Evolutionary conservation across 306 rosid species (phyloP), one percentile per base, ranked within the genome.

Genomic region (Corylus americana): DNA sequence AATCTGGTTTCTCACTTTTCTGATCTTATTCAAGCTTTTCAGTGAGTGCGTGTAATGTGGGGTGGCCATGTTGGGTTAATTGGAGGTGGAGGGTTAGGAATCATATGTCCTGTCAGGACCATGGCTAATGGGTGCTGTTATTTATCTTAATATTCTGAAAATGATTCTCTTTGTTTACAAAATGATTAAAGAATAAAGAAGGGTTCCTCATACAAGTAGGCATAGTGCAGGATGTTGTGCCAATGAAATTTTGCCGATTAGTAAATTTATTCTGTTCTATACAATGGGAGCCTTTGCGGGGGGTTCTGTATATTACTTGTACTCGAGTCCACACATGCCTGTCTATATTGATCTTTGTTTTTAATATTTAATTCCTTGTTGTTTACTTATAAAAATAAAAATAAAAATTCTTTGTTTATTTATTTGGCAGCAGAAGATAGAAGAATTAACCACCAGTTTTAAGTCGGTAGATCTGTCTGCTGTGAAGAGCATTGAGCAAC

Each of bases 391-490:
- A 31, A 1, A 31, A 31, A 31, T 31, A 31, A 31, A 1, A 31
- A 31, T 31, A 31, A 31, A 1, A 31, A 31, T 31, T 31, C 2
- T 70, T 78, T 4, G 11, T 55, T 8, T 42, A 18, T 45, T 54
- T 64, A 53, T 79, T 72, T 86, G 68, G 82, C 90, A 85, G 92
- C 89, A 80, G 47, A 74, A 91, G 55, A 64, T 86, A 78, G 89
- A 84, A 44, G 87, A 84, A 48, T 61, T 92, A 81, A 79, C 89
- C 9, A 71, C 79, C 77, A 66, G 83, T 64, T 74, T 90, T 57
- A 91, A 87, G 79, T 82, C 90, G 31, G 73, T 87, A 61, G 86
- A 84, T 63, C 51, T 87, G 71, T 87, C 88, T 73, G 8, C 75
- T 57, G 85, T 62, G 76, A 83, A 79, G 78, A 82, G 74, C 81